A percentile compares a stretch with the other conserved stretches of the same genome.
Evolutionary conservation across 2,329 filamentous ascomycete genomes (phyloP).

Genomic region (Amauroascus verrucosus): DNA sequence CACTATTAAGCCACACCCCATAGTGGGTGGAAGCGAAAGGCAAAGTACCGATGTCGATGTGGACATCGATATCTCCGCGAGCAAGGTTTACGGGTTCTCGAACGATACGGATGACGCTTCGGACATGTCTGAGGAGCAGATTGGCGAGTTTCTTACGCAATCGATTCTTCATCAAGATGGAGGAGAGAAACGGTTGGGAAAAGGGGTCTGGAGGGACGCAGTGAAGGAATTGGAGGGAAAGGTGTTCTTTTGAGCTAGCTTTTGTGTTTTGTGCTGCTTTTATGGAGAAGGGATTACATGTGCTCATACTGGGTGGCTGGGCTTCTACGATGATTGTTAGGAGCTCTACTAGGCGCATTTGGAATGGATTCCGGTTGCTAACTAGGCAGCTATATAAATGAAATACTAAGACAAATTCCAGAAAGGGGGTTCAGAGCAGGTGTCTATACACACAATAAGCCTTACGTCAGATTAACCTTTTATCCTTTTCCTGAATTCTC

Average conservation of each 20-base stretch:
- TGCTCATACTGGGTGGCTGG: background rate
- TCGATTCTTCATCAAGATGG: slow-evolving; percentile 26
- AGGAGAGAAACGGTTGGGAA: slow-evolving; percentile 23
- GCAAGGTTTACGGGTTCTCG: slow-evolving; percentile 35
- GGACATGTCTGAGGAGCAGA: slow-evolving; percentile 27
- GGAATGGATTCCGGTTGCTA: too few relatives aligned
- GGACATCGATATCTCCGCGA: slow-evolving; percentile 31
- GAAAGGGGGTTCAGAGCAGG: too few relatives aligned
- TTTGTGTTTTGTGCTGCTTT: background rate
- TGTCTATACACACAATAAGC: too few relatives aligned
- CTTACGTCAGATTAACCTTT: too few relatives aligned
- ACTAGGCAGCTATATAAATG: too few relatives aligned
- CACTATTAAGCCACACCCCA: slow-evolving; percentile 26
- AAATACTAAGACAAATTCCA: too few relatives aligned
- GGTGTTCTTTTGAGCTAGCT: slow-evolving; percentile 21
- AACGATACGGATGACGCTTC: slow-evolving; percentile 16
- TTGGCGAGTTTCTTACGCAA: slow-evolving; percentile 22
- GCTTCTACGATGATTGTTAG: background rate
- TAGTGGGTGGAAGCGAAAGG: slow-evolving; percentile 10
- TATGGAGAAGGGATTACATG: background rate
- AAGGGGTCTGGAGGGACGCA: slow-evolving; percentile 33
- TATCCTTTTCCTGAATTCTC: too few relatives aligned
- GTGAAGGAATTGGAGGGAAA: slow-evolving; percentile 28
- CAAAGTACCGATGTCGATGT: slow-evolving; percentile 25
- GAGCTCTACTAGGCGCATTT: too few relatives aligned